Conservation (phyloP, 139 green algal species). For the Klebsormidium nitens region DNA sequence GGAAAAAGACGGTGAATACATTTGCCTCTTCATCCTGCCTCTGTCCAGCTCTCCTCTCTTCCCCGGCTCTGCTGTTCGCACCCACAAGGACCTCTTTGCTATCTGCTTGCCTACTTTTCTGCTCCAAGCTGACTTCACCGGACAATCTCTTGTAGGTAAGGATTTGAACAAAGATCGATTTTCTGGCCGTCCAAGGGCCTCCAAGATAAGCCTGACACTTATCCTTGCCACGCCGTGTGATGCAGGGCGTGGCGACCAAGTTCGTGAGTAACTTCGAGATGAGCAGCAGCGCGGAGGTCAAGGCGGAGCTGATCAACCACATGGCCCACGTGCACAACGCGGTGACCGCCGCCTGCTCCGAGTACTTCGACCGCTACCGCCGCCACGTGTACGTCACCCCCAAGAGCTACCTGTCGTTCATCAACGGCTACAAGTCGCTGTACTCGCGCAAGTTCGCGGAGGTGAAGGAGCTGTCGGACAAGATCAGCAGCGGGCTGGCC, state of each 20-base stretch:
- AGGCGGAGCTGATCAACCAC: conserved; percentile 62
- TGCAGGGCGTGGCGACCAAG: conserved; percentile 68
- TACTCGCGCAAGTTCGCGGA: conserved; percentile 68
- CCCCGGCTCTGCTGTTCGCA: too few relatives aligned
- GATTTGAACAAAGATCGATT: too few relatives aligned
- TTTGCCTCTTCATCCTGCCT: too few relatives aligned
- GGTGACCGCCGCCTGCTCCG: conserved; percentile 72
- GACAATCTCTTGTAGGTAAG: too few relatives aligned
- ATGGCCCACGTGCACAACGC: conserved; percentile 82
- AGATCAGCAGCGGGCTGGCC: conserved; percentile 70
- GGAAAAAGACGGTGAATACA: too few relatives aligned
- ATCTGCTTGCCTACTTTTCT: too few relatives aligned
- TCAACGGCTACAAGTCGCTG: conserved; percentile 81
- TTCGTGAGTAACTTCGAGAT: conserved; percentile 84
- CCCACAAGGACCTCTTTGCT: too few relatives aligned
- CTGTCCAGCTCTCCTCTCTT: too few relatives aligned
- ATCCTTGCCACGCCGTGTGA: too few relatives aligned
- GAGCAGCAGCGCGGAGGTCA: conserved; percentile 58
- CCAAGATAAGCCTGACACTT: too few relatives aligned
- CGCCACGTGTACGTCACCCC: conserved; percentile 89
- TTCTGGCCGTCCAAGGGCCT: too few relatives aligned
- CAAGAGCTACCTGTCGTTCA: conserved; percentile 88
- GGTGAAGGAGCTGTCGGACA: conserved; percentile 50
- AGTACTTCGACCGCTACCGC: conserved; percentile 86
- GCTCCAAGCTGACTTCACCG: too few relatives aligned